Base-by-base conservation (phyloP, 352 stramenopile species). In the Pythium phragmitis region DNA sequence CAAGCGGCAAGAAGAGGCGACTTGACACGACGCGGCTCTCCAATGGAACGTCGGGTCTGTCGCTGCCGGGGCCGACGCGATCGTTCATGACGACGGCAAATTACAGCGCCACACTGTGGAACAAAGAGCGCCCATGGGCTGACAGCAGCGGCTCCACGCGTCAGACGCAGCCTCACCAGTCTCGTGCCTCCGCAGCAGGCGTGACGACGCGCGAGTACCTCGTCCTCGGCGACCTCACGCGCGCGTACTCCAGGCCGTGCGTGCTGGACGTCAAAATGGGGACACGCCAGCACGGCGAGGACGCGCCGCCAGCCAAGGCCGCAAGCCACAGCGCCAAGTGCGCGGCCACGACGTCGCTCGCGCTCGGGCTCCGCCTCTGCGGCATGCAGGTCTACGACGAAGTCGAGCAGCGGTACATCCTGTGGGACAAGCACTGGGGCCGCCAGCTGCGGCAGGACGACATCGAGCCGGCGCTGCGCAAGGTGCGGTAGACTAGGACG, bases 191-290 rank as follows among this genome's bases (percentile, higher is more conserved):
- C 28, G n/a, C 19, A 19, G 19, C 33, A 13, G 41, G 36, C 47
- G 21, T 47, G 6, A 58, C 65, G 11, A 30, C 26, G 26, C 53
- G 54, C 67, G 53, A 91, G 37, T 93, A 93, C 43, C 74, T 93
- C 17, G 79, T 93, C 4, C 62, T 93, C 11, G 78, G 72, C 4
- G 81, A 91, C 48, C 76, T 93, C 49, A 93, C 82, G n/a, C 67
- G 70, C 52, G 67, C 72, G 23, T 93, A 89, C 67, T 56, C 61
- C 60, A 67, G 76, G 3, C 84, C 84, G 36, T 93, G 82, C 57
- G 82, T 93, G 17, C 68, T 93, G 9, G 84, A 93, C 56, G 86
- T 93, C 55, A 93, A 93, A 50, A 91, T 93, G 82, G 84, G 84
- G 48, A 91, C 84, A 4, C 73, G 82, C 3, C 84, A 93, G 58